phyloP scores from a whole-genome alignment of 2,329 filamentous ascomycete species.

The Monilinia fructicola region DNA sequence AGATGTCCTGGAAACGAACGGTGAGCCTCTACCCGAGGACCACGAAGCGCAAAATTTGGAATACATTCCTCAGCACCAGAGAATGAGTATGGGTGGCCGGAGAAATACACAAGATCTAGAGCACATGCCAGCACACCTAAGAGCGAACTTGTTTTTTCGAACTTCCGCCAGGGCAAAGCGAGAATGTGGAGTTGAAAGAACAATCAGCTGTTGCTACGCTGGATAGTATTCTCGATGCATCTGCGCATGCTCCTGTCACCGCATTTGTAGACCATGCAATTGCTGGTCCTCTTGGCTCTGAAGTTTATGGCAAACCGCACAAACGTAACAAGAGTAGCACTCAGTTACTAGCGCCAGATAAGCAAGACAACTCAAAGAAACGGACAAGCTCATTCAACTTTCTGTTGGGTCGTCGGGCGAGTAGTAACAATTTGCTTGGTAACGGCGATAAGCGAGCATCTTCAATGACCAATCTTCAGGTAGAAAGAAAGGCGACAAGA shows the following conservation, averaged over 20 bases:
- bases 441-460: conserved; percentile 29
- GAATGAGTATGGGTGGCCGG: conserved; percentile 39
- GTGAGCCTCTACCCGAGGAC: conserved; percentile 28
- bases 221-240: conserved; percentile 88
- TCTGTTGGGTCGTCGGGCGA: conserved; percentile 39
- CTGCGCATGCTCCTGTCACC: conserved; percentile 79
- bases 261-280: conserved; percentile 90
- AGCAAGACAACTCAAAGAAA: conserved; percentile 43
- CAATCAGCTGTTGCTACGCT: conserved; percentile 86
- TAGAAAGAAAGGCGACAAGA: conserved; percentile 28
- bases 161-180: conserved; percentile 52
- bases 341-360: conserved; percentile 37
- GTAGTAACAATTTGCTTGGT: conserved; percentile 32
- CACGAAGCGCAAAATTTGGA: conserved; percentile 35
- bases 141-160: conserved; percentile 92
- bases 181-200: conserved; percentile 61
- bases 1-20: conserved; percentile 38
- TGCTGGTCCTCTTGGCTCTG: conserved; percentile 70
- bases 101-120: conserved; percentile 44
- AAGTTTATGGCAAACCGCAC: conserved; percentile 67
- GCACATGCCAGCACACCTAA: conserved; percentile 75
- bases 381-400: conserved; percentile 51
- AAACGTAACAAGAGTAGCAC: conserved; percentile 51
- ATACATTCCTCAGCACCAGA: conserved; percentile 41
- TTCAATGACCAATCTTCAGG: conserved; percentile 32